Evolutionary conservation across 2,329 filamentous ascomycete species (phyloP).

Genomic region (Dryadomyces quercus-mongolicae): DNA sequence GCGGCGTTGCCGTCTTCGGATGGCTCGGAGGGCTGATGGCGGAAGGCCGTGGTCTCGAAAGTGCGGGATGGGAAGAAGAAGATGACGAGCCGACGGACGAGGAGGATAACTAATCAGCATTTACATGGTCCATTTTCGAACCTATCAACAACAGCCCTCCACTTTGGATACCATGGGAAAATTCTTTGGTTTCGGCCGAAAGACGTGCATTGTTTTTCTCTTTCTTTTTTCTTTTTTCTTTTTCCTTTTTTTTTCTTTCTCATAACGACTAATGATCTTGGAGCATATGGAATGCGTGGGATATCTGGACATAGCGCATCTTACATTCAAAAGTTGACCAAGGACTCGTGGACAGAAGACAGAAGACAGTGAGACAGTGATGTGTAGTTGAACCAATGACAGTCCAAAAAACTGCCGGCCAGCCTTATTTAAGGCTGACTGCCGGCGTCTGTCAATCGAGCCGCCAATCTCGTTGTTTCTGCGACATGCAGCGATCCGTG

Average conservation of each 20-base stretch:
- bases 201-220: no score
- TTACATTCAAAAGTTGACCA: no score
- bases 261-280: no score
- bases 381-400: neutral
- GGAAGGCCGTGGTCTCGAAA: constrained; percentile 48
- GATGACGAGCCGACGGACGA: constrained; percentile 17
- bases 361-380: no score
- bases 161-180: neutral
- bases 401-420: neutral
- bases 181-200: neutral
- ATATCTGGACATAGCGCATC: no score
- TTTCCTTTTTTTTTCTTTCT: neutral
- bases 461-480: no score
- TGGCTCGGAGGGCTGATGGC: constrained; percentile 74
- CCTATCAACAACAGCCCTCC: no score
- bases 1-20: constrained; percentile 66
- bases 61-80: constrained; percentile 37
- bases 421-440: constrained; percentile 1
- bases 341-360: no score
- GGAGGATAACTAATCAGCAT: neutral
- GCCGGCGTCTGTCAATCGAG: no score
- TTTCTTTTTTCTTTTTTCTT: neutral
- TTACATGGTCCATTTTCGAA: no score
- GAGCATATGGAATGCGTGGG: no score
- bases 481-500: no score